Evolutionary conservation across 2,329 filamentous ascomycete species (phyloP).

Genomic region (Teratosphaeriaceae sp.): DNA sequence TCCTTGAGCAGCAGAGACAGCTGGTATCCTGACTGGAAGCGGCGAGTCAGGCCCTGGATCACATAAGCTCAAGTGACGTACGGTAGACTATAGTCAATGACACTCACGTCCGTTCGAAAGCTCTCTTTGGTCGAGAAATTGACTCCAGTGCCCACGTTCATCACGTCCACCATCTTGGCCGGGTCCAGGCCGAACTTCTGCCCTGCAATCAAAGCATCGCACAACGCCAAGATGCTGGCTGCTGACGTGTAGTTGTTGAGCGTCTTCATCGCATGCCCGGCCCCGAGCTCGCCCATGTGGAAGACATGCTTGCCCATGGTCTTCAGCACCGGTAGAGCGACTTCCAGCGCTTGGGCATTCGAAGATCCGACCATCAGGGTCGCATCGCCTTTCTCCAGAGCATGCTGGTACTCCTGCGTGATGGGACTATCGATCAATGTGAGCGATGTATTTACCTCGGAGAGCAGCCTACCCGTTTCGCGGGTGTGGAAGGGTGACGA

Average conservation of each 20-base stretch:
- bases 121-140: constrained; percentile 29
- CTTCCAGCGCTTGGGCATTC: constrained; percentile 18
- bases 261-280: constrained; percentile 29
- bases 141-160: constrained; percentile 34
- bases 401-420: constrained; percentile 27
- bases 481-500: constrained; percentile 28
- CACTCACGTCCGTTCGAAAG: constrained; percentile 15
- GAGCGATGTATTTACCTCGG: constrained; percentile 16
- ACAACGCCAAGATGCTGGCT: constrained; percentile 24
- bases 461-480: constrained; percentile 21
- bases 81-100: background rate
- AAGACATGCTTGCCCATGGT: constrained; percentile 28
- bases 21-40: constrained; percentile 26
- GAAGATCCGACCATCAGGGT: constrained; percentile 29
- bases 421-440: constrained; percentile 28
- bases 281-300: constrained; percentile 26
- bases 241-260: constrained; percentile 28
- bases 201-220: constrained; percentile 25
- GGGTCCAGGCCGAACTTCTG: constrained; percentile 29
- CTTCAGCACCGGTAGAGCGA: constrained; percentile 25
- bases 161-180: constrained; percentile 32
- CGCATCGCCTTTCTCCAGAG: constrained; percentile 25
- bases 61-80: too few relatives aligned
- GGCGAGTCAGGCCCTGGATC: constrained; percentile 13
- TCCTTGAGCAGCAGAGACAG: constrained; percentile 28